Evolutionary conservation across 179 eudicot genomes (phyloP), one percentile per base, ranked within the genome.

Genomic region (Spergularia azorica): DNA sequence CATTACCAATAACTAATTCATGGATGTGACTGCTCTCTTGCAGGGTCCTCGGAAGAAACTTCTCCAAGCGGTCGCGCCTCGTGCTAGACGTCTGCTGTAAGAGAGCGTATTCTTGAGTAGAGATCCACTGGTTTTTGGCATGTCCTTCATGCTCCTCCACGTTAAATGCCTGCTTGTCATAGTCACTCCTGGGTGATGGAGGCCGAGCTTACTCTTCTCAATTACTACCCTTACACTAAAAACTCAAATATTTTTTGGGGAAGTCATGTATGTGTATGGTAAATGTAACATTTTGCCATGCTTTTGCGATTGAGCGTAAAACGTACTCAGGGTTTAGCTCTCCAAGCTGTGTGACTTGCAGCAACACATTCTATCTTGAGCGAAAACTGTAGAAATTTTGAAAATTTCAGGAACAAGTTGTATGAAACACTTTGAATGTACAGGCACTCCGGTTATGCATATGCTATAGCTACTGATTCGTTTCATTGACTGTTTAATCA

Each of bases 41-140:
- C 90, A 92, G 93, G 95, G 97, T 2, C 95, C 97, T 3, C 89
- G 97, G 78, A 92, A 89, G 86, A 89, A 85, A 83, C 89, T 92
- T 79, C 72, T 89, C 63, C 93, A 89, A 63, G 85, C 91, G 32
- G 55, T 90, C 77, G 67, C 67, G 74, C 41, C 87, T 67, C 90
- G 86, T 71, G 48, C 80, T 39, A 76, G 85, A 67, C 80, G 80
- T 48, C 75, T 12, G 55, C 70, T 67, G 7, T 78, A 76, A 82
- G 65, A 16, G 66, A 18, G 59, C 17, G 2, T 62, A 6, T 26
- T 26, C 32, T 26, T 26, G 32, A 26, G 32, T 26, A 15, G 10
- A 65, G 65, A 51, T 59, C 32, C 15, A 4, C 5, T 65, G 58
- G 54, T 65, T 17, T 61, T 52, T 6, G 79, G 58, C 38, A 4